Conservation (phyloP, 2,329 filamentous ascomycete species). For the Beauveria sp. region DNA sequence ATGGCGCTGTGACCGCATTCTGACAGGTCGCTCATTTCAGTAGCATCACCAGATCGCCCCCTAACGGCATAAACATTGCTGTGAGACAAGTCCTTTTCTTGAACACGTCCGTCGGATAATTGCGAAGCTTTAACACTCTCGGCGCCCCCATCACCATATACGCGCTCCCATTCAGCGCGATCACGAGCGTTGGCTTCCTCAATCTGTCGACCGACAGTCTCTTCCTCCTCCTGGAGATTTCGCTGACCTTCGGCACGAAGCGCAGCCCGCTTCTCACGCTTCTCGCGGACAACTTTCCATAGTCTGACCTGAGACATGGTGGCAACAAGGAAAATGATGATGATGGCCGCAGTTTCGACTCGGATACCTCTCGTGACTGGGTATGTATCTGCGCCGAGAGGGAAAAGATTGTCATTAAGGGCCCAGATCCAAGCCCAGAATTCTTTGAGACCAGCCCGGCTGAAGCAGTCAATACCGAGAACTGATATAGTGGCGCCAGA, state of each 20-base stretch:
- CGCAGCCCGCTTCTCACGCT: slow-evolving; percentile 44
- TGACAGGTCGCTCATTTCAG: slow-evolving; percentile 48
- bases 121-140: slow-evolving; percentile 28
- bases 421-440: slow-evolving; percentile 93
- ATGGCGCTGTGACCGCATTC: slow-evolving; percentile 23
- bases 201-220: slow-evolving; percentile 59
- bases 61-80: slow-evolving; percentile 29
- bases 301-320: slow-evolving; percentile 78
- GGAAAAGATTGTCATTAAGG: slow-evolving; percentile 74
- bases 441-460: slow-evolving; percentile 82
- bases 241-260: slow-evolving; percentile 42
- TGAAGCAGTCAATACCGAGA: slow-evolving; percentile 86
- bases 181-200: slow-evolving; percentile 56
- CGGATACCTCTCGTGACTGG: slow-evolving; percentile 79
- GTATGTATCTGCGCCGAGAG: slow-evolving; percentile 67
- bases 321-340: slow-evolving; percentile 68
- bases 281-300: slow-evolving; percentile 71
- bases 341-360: slow-evolving; percentile 71
- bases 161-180: slow-evolving; percentile 64
- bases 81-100: slow-evolving; percentile 33
- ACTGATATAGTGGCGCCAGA: slow-evolving; percentile 71
- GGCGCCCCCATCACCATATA: slow-evolving; percentile 56
- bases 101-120: slow-evolving; percentile 45
- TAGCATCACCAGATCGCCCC: slow-evolving; percentile 33
- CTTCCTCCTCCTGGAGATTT: slow-evolving; percentile 57